Percentiles rank a stretch among this genome's conserved stretches.
phyloP scores from a whole-genome alignment of 768 basidiomycete species.

The Tremella yokohamensis region DNA sequence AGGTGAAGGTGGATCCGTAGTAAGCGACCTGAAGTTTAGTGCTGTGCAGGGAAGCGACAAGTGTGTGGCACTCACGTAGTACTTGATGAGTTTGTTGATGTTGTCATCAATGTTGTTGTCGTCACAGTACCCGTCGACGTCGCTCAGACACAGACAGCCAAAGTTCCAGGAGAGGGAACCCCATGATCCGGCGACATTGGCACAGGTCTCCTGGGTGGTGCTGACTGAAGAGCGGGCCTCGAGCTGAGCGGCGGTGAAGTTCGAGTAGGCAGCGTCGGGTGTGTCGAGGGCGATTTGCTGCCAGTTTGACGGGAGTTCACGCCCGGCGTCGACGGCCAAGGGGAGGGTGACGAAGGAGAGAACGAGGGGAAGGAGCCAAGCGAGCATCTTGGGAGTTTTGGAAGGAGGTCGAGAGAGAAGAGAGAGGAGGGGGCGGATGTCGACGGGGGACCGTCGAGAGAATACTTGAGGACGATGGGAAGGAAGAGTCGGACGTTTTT shows the following conservation, averaged over 20 bases:
- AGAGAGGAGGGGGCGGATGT: constrained; percentile 17
- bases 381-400: constrained; percentile 3
- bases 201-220: constrained; percentile 24
- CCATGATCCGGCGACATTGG: constrained; percentile 25
- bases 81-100: constrained; percentile 20
- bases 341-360: constrained; percentile 6
- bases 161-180: constrained; percentile 29
- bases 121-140: constrained; percentile 34
- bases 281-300: constrained; percentile 1
- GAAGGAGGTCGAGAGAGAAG: background rate
- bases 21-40: constrained; percentile 11
- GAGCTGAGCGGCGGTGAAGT: constrained; percentile 8
- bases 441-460: background rate
- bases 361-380: constrained; percentile 8
- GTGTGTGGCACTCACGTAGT: constrained; percentile 25
- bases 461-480: background rate
- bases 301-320: constrained; percentile 2
- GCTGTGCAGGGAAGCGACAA: background rate
- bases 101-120: constrained; percentile 25
- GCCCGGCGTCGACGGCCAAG: background rate
- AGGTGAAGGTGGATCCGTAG: constrained; percentile 18
- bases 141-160: constrained; percentile 42
- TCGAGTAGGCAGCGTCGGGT: constrained; percentile 8
- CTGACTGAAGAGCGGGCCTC: constrained; percentile 1
- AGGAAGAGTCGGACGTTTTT: background rate